Evolutionary conservation across 2,329 filamentous ascomycete genomes (phyloP).

Genomic region (Colletotrichum theobromicola): DNA sequence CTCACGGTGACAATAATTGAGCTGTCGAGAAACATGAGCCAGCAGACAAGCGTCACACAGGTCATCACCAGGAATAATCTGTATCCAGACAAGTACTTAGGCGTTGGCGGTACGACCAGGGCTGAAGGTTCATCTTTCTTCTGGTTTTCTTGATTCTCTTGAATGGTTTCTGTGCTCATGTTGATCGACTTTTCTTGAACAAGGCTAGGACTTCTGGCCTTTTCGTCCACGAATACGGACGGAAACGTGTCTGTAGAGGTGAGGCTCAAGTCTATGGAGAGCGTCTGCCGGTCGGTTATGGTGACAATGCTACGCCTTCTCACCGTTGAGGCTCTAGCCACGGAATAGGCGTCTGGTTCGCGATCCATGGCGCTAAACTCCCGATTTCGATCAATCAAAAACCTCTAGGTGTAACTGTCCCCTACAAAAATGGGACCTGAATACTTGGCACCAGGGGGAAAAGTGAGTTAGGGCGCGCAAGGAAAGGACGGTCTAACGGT

Average conservation of each 20-base stretch:
- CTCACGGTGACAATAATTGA: conserved; percentile 43
- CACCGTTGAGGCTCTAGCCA: background rate
- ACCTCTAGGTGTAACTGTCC: background rate
- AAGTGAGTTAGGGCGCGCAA: background rate
- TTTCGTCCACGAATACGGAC: background rate
- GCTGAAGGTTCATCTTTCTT: background rate
- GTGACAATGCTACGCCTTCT: background rate
- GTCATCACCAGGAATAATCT: conserved; percentile 27
- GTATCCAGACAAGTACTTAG: background rate
- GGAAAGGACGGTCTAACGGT: background rate
- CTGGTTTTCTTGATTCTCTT: background rate
- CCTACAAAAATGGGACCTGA: background rate
- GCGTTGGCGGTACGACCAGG: background rate
- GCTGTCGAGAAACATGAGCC: conserved; percentile 29
- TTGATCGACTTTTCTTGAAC: background rate
- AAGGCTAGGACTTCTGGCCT: background rate
- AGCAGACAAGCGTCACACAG: conserved; percentile 24
- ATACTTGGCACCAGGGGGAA: background rate
- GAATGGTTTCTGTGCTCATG: background rate
- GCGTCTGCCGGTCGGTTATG: background rate
- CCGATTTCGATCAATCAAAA: background rate
- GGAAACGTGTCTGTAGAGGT: conserved; percentile 10
- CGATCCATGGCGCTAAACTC: background rate
- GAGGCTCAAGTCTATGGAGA: background rate
- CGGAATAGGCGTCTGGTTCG: background rate